Evolutionary conservation across 2,329 filamentous ascomycete genomes (phyloP).

Genomic region (Pseudocercospora vitis): DNA sequence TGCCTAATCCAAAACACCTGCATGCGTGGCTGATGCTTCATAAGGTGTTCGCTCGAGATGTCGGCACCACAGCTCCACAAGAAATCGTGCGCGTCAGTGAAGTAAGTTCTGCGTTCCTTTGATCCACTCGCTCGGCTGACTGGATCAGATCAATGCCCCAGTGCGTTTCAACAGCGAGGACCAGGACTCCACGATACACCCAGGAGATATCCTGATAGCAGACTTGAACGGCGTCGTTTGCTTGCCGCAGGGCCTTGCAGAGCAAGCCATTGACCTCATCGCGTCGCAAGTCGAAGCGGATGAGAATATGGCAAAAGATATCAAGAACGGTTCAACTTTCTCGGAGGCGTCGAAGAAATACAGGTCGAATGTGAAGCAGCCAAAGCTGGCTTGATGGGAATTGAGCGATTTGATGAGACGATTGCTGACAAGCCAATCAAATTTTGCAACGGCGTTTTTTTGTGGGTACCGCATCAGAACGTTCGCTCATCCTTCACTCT

Average conservation of each 20-base stretch:
- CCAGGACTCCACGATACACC: slow-evolving; percentile 36
- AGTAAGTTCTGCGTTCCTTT: slow-evolving; percentile 12
- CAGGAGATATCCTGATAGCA: slow-evolving; percentile 42
- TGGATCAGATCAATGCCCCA: slow-evolving; percentile 33
- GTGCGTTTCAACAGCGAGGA: slow-evolving; percentile 36
- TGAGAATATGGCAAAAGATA: slow-evolving; percentile 34
- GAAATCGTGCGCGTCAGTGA: slow-evolving; percentile 37
- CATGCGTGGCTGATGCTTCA: not conserved
- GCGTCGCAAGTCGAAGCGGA: slow-evolving; percentile 36
- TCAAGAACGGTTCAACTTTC: slow-evolving; percentile 29
- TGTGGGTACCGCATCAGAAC: not conserved
- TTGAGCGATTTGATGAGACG: not conserved
- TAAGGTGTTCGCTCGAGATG: slow-evolving; percentile 37
- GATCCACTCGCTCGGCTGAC: not conserved
- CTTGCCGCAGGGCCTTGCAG: slow-evolving; percentile 33
- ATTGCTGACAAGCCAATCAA: not conserved
- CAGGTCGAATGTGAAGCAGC: slow-evolving; percentile 31
- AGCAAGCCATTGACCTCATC: slow-evolving; percentile 33
- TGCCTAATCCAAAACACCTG: not conserved
- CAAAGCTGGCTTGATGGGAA: slow-evolving; percentile 16
- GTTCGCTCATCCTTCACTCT: too few species aligned
- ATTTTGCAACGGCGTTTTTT: not conserved
- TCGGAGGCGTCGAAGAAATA: slow-evolving; percentile 34
- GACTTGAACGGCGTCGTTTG: slow-evolving; percentile 44
- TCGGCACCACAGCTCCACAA: slow-evolving; percentile 38